A percentile compares a stretch with the other conserved stretches of the same genome.
These are phyloP conservation scores for Tetracladium setigerum DNA, from an alignment of 495 filamentous ascomycete species.

Conservation along the genomic window DNA sequence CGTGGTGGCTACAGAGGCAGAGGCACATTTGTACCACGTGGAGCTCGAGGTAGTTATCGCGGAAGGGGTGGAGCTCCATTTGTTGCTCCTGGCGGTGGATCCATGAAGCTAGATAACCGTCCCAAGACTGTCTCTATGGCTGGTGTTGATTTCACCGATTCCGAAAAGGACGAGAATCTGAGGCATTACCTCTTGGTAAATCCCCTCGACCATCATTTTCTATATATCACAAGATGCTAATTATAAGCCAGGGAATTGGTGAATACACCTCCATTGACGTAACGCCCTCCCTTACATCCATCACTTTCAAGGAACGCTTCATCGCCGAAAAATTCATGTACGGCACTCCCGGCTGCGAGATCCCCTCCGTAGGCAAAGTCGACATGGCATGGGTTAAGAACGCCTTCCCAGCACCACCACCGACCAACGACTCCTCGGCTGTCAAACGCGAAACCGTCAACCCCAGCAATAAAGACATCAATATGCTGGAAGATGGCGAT, in stretches of 20 bases:
- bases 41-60: conserved; percentile 40
- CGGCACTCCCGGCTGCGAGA: conserved; percentile 47
- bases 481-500: conserved; percentile 20
- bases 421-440: too few species aligned
- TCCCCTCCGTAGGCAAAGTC: conserved; percentile 69
- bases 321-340: conserved; percentile 82
- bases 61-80: conserved; percentile 44
- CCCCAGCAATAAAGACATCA: conserved; percentile 8
- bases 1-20: conserved; percentile 32
- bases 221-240: conserved; percentile 11
- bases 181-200: conserved; percentile 81
- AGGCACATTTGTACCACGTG: conserved; percentile 37
- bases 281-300: conserved; percentile 50
- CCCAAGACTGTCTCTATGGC: conserved; percentile 69
- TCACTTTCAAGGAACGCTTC: conserved; percentile 84
- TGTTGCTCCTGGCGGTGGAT: conserved; percentile 45
- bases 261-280: conserved; percentile 73
- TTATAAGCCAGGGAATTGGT: conserved; percentile 57
- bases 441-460: neutral
- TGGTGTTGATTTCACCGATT: conserved; percentile 56
- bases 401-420: conserved; percentile 32
- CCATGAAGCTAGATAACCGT: conserved; percentile 80
- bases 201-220: conserved; percentile 9
- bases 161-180: conserved; percentile 74
- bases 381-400: conserved; percentile 66